These are phyloP conservation scores for Lipomyces sp. DNA, from an alignment of 805 yeast genomes.

Conservation along the genomic window DNA sequence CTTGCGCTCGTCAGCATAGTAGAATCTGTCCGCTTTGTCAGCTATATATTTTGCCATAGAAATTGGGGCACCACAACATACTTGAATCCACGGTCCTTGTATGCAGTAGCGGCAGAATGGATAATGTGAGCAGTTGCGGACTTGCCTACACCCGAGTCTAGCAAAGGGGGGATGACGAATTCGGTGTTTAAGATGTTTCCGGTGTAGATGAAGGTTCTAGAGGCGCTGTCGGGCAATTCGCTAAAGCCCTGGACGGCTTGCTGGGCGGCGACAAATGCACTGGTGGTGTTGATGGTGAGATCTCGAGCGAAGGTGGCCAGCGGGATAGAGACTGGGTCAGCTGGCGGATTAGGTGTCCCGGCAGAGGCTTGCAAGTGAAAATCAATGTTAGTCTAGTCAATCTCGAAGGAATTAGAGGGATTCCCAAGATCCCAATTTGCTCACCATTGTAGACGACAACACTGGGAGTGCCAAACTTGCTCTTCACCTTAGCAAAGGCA, in stretches of 20 bases:
- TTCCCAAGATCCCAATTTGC: background rate
- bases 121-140: slow-evolving; percentile 11
- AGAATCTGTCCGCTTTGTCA: slow-evolving; percentile 6
- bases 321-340: slow-evolving; percentile 5
- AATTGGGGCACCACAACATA: background rate
- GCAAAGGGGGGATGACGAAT: background rate
- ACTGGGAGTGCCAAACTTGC: slow-evolving; percentile 10
- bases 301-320: slow-evolving; percentile 2
- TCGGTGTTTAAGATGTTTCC: slow-evolving; percentile 12
- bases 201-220: slow-evolving; percentile 12
- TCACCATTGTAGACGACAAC: slow-evolving; percentile 18
- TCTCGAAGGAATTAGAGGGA: too few species aligned
- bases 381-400: too few species aligned
- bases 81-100: slow-evolving; percentile 13
- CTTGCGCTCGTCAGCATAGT: slow-evolving; percentile 14
- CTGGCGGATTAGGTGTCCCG: background rate
- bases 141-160: slow-evolving; percentile 9
- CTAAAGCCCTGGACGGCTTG: slow-evolving; percentile 6
- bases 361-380: background rate
- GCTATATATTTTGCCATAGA: background rate
- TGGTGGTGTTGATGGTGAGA: slow-evolving; percentile 4
- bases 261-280: slow-evolving; percentile 14
- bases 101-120: slow-evolving; percentile 13
- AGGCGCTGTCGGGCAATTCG: slow-evolving; percentile 8
- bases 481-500: slow-evolving; percentile 7